phyloP scores from a whole-genome alignment of 352 stramenopile genomes.

The Plasmopara viticola region DNA sequence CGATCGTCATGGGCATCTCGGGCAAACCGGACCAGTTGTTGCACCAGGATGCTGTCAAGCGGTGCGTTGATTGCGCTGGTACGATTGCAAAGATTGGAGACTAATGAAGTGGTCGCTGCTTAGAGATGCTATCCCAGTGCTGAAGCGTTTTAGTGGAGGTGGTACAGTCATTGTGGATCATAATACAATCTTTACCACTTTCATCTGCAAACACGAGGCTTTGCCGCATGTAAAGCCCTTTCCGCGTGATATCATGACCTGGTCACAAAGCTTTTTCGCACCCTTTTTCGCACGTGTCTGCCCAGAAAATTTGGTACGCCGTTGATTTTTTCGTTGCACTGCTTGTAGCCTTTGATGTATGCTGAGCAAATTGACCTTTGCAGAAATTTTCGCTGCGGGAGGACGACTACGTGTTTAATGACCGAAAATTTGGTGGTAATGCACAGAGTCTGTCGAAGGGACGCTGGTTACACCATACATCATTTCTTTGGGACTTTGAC shows the following conservation, averaged over 20 bases:
- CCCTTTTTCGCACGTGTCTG: conserved; percentile 69
- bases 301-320: conserved; percentile 18
- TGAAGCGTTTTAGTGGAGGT: conserved; percentile 95
- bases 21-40: conserved; percentile 90
- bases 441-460: conserved; percentile 93
- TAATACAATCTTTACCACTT: conserved; percentile 89
- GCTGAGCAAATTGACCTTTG: background rate
- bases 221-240: conserved; percentile 75
- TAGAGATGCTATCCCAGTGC: conserved; percentile 78
- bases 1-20: conserved; percentile 94
- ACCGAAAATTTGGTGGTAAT: conserved; percentile 95
- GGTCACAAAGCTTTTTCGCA: conserved; percentile 75
- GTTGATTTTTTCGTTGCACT: background rate
- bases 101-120: background rate
- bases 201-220: conserved; percentile 84
- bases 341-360: background rate
- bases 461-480: conserved; percentile 96
- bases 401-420: conserved; percentile 95
- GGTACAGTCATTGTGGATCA: conserved; percentile 96
- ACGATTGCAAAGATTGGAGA: conserved; percentile 3
- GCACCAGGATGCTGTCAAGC: conserved; percentile 75
- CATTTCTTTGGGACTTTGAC: conserved; percentile 96
- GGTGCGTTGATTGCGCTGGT: conserved; percentile 33
- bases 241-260: conserved; percentile 91
- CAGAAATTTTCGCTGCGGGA: conserved; percentile 88